Percentiles rank a stretch among this genome's conserved stretches.
phyloP scores from a whole-genome alignment of 352 stramenopile species.

The Phytophthora tentaculata region DNA sequence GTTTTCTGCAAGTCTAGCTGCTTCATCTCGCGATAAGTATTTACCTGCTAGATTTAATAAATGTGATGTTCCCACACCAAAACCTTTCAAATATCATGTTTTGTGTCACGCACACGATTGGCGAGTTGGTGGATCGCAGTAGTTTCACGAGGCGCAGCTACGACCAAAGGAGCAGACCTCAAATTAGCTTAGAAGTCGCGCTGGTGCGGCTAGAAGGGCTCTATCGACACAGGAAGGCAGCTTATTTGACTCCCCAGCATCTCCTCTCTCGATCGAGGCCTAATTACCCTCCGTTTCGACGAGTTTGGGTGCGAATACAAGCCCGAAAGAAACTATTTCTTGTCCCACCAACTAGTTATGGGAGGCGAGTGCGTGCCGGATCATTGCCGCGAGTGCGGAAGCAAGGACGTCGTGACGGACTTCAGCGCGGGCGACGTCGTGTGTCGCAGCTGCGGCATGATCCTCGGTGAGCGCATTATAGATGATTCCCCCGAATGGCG shows the following conservation, averaged over 20 bases:
- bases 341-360: conserved; percentile 26
- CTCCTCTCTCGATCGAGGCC: conserved; percentile 19
- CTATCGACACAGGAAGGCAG: conserved; percentile 8
- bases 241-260: conserved; percentile 13
- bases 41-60: conserved; percentile 19
- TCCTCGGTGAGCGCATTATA: conserved; percentile 89
- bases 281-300: background rate
- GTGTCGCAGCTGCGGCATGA: conserved; percentile 82
- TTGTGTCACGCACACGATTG: conserved; percentile 4
- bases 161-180: background rate
- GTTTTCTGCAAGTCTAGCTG: conserved; percentile 2
- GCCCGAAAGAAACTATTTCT: background rate
- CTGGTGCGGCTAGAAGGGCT: conserved; percentile 9
- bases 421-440: conserved; percentile 83
- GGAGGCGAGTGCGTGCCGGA: conserved; percentile 71
- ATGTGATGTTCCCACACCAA: conserved; percentile 24
- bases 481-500: conserved; percentile 89
- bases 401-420: conserved; percentile 81
- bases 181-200: conserved; percentile 12
- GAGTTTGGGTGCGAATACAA: background rate
- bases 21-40: conserved; percentile 22
- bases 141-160: conserved; percentile 22
- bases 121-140: conserved; percentile 41
- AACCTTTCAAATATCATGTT: background rate
- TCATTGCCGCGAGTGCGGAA: conserved; percentile 72